phyloP scores from a whole-genome alignment of 2,329 filamentous ascomycete species.

The Ambrosiella cleistominuta region DNA sequence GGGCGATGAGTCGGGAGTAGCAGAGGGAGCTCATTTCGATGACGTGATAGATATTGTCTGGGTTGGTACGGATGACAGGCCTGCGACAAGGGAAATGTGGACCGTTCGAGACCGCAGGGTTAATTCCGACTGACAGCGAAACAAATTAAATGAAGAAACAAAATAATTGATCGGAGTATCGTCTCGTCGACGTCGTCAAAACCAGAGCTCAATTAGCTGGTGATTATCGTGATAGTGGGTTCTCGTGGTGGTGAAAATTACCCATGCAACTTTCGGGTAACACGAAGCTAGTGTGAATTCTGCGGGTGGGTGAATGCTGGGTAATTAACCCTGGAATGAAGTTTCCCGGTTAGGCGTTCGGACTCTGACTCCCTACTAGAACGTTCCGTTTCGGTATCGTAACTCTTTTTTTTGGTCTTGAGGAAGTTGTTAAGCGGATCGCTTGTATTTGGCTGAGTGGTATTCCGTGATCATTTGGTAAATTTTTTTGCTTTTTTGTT shows the following conservation, averaged over 20 bases:
- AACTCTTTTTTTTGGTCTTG: slow-evolving; percentile 1
- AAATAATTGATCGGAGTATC: background rate
- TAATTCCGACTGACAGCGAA: background rate
- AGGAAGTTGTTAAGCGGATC: background rate
- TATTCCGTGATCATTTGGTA: too few relatives aligned
- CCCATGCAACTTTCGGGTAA: background rate
- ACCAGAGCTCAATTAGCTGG: background rate
- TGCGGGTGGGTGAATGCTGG: slow-evolving; percentile 10
- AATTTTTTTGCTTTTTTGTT: slow-evolving; percentile 9
- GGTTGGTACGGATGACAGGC: background rate
- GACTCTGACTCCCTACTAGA: slow-evolving; percentile 4
- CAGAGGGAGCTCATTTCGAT: slow-evolving; percentile 12
- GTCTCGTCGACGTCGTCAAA: background rate
- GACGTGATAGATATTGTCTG: background rate
- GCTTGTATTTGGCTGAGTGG: too few relatives aligned
- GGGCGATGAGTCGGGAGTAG: slow-evolving; percentile 8
- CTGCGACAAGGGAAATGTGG: background rate
- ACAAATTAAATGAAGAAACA: background rate
- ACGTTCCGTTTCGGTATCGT: slow-evolving; percentile 10
- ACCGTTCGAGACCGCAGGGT: background rate
- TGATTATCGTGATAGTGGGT: background rate
- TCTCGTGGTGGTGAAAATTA: slow-evolving; percentile 4
- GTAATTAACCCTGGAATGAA: background rate
- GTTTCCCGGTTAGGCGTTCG: background rate
- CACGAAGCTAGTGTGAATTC: slow-evolving; percentile 5